Conservation (phyloP, 2,329 filamentous ascomycete genomes). For the Endoconidiophora laricicola region DNA sequence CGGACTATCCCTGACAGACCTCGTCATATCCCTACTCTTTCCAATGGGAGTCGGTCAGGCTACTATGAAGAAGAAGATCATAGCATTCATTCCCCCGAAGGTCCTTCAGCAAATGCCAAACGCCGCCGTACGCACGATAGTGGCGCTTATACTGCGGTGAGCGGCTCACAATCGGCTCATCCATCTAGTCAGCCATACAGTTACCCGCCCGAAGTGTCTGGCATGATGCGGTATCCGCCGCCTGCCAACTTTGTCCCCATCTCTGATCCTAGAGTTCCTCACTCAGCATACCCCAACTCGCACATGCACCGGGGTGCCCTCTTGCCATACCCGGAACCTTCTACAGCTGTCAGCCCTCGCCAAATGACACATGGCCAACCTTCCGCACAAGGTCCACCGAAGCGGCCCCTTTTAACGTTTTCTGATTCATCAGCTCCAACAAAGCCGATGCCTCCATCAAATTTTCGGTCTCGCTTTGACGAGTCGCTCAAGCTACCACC, state of each 20-base stretch:
- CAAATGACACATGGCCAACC: not conserved
- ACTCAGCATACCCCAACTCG: not conserved
- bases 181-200: not conserved
- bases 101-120: not conserved
- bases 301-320: not conserved
- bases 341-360: not conserved
- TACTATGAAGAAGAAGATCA: constrained; percentile 1
- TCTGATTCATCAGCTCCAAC: not conserved
- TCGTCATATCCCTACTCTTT: constrained; percentile 1
- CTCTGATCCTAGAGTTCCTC: not conserved
- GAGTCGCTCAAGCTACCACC: constrained; percentile 38
- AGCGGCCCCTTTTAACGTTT: constrained; percentile 1
- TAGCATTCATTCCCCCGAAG: constrained; percentile 1
- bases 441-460: not conserved
- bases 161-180: not conserved
- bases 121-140: not conserved
- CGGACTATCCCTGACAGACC: not conserved
- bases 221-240: constrained; percentile 3
- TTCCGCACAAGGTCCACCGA: not conserved
- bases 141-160: not conserved
- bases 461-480: constrained; percentile 22
- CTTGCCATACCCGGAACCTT: not conserved
- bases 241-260: constrained; percentile 1
- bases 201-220: not conserved
- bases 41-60: constrained; percentile 1